Percentiles rank a stretch among this genome's conserved stretches.
Conservation (phyloP, 2,329 filamentous ascomycete species). For the Zopfia rhizophila region DNA sequence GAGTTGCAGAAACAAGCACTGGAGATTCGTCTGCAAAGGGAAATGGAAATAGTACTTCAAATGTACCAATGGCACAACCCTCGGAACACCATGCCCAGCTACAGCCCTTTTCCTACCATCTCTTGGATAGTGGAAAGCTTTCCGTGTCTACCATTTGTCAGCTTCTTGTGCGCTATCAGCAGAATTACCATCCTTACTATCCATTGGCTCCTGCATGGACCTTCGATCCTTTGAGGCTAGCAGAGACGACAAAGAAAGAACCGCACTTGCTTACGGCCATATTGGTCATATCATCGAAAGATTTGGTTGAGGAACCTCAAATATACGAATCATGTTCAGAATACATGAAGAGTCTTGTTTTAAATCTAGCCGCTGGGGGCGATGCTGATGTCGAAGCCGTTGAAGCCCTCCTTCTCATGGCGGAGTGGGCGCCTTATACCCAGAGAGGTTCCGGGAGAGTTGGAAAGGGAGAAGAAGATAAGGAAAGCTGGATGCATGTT, state of each 20-base stretch:
- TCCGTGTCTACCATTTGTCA: slow-evolving; percentile 61
- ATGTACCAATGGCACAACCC: slow-evolving; percentile 25
- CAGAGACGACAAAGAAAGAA: slow-evolving; percentile 68
- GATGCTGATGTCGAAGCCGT: slow-evolving; percentile 76
- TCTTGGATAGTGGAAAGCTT: slow-evolving; percentile 55
- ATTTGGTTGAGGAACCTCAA: slow-evolving; percentile 70
- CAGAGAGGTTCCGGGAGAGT: slow-evolving; percentile 70
- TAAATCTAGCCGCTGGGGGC: slow-evolving; percentile 72
- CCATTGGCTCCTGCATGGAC: slow-evolving; percentile 72
- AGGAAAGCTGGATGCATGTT: slow-evolving; percentile 81
- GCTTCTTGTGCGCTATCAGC: slow-evolving; percentile 68
- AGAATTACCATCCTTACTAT: slow-evolving; percentile 76
- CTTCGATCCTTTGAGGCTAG: slow-evolving; percentile 64
- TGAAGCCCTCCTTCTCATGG: slow-evolving; percentile 74
- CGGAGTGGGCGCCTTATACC: slow-evolving; percentile 78
- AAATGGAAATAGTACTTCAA: slow-evolving; percentile 17
- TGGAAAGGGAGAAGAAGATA: slow-evolving; percentile 77
- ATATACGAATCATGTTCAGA: slow-evolving; percentile 74
- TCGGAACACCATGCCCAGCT: slow-evolving; percentile 37
- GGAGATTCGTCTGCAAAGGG: slow-evolving; percentile 29
- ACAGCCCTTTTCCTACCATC: slow-evolving; percentile 53
- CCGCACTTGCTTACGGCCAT: slow-evolving; percentile 76
- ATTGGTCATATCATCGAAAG: slow-evolving; percentile 76
- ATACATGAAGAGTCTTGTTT: slow-evolving; percentile 76
- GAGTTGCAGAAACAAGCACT: slow-evolving; percentile 55